These are phyloP conservation scores for Scytalidium lignicola DNA, from an alignment of 2,329 filamentous ascomycete genomes.

Conservation along the genomic window DNA sequence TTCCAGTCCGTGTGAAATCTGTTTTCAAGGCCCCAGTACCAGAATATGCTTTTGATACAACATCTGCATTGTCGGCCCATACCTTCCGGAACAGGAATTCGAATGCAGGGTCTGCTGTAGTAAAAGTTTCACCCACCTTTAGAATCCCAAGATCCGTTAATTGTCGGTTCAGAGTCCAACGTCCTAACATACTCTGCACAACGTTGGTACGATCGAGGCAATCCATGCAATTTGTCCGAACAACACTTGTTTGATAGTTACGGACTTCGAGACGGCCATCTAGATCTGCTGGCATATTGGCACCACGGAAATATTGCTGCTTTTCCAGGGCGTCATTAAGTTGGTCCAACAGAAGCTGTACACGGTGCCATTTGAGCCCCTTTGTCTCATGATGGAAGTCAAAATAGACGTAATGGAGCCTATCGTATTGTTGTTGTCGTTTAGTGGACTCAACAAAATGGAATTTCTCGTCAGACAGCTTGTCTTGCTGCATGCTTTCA, in stretches of 20 bases:
- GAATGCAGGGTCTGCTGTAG: constrained; percentile 71
- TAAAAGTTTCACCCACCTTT: constrained; percentile 68
- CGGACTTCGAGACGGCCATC: constrained; percentile 74
- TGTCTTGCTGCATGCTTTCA: constrained; percentile 61
- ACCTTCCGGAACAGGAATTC: constrained; percentile 92
- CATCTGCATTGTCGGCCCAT: constrained; percentile 97
- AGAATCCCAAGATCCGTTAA: constrained; percentile 80
- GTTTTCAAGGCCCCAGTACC: constrained; percentile 98
- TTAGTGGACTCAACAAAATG: constrained; percentile 65
- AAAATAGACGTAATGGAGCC: constrained; percentile 94
- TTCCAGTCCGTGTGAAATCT: constrained; percentile 90
- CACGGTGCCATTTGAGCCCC: constrained; percentile 87
- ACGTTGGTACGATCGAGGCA: constrained; percentile 97
- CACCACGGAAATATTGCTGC: constrained; percentile 88
- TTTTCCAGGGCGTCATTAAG: constrained; percentile 69
- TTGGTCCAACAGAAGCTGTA: constrained; percentile 78
- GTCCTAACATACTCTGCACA: constrained; percentile 93
- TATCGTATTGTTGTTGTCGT: constrained; percentile 62
- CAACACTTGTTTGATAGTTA: constrained; percentile 78
- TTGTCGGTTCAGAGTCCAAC: constrained; percentile 83
- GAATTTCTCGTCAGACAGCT: constrained; percentile 71
- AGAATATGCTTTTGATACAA: constrained; percentile 87
- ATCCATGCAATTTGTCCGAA: constrained; percentile 99
- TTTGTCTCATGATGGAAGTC: constrained; percentile 99
- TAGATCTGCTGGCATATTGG: constrained; percentile 71